phyloP scores from a whole-genome alignment of 2,329 filamentous ascomycete genomes.

The Sclerotinia trifoliorum region DNA sequence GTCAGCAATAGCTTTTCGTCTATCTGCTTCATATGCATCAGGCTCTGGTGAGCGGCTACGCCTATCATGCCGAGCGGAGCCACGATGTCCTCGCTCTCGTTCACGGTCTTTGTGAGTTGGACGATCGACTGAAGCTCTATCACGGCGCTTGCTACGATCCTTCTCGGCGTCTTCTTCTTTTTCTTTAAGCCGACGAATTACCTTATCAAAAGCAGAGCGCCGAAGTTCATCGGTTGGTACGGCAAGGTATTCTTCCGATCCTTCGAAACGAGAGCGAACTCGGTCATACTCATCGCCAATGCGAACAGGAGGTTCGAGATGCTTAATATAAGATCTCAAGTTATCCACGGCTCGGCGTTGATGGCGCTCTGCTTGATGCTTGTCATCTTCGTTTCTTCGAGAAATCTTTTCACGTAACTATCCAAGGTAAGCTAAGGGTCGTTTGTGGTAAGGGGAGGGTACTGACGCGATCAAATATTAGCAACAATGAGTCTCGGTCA shows the following conservation, averaged over 20 bases:
- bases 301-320: conserved; percentile 79
- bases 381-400: conserved; percentile 80
- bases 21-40: conserved; percentile 93
- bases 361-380: conserved; percentile 75
- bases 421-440: conserved; percentile 33
- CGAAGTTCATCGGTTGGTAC: conserved; percentile 81
- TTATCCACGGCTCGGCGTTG: conserved; percentile 83
- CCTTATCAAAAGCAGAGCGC: conserved; percentile 84
- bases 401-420: conserved; percentile 82
- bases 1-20: conserved; percentile 88
- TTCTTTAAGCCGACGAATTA: conserved; percentile 85
- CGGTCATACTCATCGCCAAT: conserved; percentile 84
- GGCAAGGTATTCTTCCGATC: conserved; percentile 79
- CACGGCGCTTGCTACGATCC: conserved; percentile 58
- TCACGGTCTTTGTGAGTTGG: conserved; percentile 47
- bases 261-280: conserved; percentile 75
- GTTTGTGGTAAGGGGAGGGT: background rate
- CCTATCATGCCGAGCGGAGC: conserved; percentile 51
- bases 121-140: conserved; percentile 51
- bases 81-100: conserved; percentile 64
- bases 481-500: conserved; percentile 71
- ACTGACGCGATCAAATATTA: conserved; percentile 79
- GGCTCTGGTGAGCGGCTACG: conserved; percentile 86
- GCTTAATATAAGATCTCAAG: conserved; percentile 83
- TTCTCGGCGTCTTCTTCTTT: conserved; percentile 81